Percentiles rank a stretch among this genome's conserved stretches.
Evolutionary conservation across 768 basidiomycete species (phyloP).

Genomic region (Daedaleopsis nitida): DNA sequence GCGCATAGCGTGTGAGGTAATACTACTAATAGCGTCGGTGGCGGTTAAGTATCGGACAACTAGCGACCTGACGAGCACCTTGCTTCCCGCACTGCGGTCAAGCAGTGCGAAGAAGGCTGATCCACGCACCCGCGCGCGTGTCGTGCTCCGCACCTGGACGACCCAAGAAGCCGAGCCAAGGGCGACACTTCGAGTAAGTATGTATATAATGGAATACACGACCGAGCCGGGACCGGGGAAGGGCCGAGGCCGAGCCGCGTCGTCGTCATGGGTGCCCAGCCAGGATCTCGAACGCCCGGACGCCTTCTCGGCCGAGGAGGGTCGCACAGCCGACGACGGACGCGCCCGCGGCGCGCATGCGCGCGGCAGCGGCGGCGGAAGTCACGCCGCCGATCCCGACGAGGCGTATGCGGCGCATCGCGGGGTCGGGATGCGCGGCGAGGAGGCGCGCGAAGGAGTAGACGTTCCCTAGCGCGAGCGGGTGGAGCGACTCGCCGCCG

Average conservation of each 20-base stretch:
- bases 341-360: slow-evolving; percentile 81
- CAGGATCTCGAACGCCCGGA: slow-evolving; percentile 38
- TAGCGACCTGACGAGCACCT: background rate
- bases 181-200: too few species aligned
- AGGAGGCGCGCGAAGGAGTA: slow-evolving; percentile 59
- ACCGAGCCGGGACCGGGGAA: too few species aligned
- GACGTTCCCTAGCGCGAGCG: slow-evolving; percentile 80
- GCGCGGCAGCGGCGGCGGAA: slow-evolving; percentile 52
- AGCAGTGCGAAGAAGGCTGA: background rate
- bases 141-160: background rate
- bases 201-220: too few species aligned
- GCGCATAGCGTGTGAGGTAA: too few species aligned
- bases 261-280: slow-evolving; percentile 2
- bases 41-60: background rate
- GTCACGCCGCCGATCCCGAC: slow-evolving; percentile 87
- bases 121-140: background rate
- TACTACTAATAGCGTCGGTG: too few species aligned
- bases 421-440: slow-evolving; percentile 39
- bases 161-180: background rate
- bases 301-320: slow-evolving; percentile 43
- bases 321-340: slow-evolving; percentile 68
- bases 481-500: slow-evolving; percentile 75
- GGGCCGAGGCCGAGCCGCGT: too few species aligned
- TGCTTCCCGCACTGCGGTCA: background rate
- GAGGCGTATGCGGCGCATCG: slow-evolving; percentile 53